Base-by-base conservation (phyloP, 176 grass and related monocot species). In the Triticum monococcum region DNA sequence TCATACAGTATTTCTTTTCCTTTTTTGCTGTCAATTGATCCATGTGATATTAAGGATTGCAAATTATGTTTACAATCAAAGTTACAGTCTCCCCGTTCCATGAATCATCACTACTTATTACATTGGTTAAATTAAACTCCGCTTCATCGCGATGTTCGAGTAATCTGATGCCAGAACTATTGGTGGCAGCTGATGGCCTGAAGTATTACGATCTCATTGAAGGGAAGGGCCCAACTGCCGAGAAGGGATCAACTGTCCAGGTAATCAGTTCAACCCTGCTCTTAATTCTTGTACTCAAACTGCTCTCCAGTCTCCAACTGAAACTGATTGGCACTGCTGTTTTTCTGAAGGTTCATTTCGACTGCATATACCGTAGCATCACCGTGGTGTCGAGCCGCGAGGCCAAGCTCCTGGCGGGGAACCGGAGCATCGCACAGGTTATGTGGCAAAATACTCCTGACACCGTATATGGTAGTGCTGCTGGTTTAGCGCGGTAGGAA, bases 351-450 rank as follows among this genome's bases (percentile, higher is more conserved):
- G 96, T 98, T 62, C 92, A 98, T 84, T 98, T 98, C 31, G 96
- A 98, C 48, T 98, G 93, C 70, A 41, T 94, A 30, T 98, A 96
- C 89, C 92, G 90, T 7, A 85, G 96, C 32, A 92, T 98, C 74
- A 96, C 93, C 0, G 92, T 94, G 1, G 88, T 98, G 65, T 98
- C 93, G 30, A 96, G 90, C 86, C 93, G 91, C 20, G 96, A 98
- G 81, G 91, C 93, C 16, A 98, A 98, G 87, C 90, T 98, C 66
- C 92, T 98, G n/a, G 96, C 92, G 5, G 93, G 96, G 41, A 98
- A 98, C 75, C 88, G 92, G 22, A 89, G 56, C 33, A 98, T 98
- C n/a, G 93, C 96, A 16, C 96, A 98, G 92, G 96, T 98, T 89
- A 81, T 83, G 66, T 87, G 77, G 64, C 41, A 77, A 81, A 22